Percentiles rank a stretch among this genome's conserved stretches.
These are phyloP conservation scores for Mollisia scopiformis DNA, from an alignment of 2,329 filamentous ascomycete genomes.

Conservation along the genomic window DNA sequence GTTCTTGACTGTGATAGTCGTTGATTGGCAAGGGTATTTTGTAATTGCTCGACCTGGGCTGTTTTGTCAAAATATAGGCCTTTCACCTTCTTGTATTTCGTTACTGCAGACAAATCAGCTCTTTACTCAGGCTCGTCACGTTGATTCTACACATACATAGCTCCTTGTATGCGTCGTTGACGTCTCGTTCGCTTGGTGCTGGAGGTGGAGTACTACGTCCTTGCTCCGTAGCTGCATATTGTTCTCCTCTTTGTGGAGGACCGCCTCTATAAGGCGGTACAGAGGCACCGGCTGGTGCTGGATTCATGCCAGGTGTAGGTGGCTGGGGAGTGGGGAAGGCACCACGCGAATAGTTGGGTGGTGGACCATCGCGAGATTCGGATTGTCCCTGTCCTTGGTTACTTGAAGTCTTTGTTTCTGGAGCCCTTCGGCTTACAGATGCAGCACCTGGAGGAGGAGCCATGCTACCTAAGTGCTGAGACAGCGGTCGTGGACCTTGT, in stretches of 20 bases:
- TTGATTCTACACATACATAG: constrained; percentile 39
- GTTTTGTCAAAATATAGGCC: constrained; percentile 94
- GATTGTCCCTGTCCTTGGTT: constrained; percentile 27
- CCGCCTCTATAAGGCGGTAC: constrained; percentile 37
- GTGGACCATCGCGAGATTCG: constrained; percentile 32
- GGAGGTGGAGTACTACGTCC: constrained; percentile 51
- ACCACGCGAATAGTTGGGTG: constrained; percentile 33
- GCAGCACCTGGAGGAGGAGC: constrained; percentile 28
- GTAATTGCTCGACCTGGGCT: constrained; percentile 87
- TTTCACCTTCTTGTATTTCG: constrained; percentile 98
- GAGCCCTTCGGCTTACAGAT: constrained; percentile 32
- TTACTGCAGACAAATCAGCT: constrained; percentile 56
- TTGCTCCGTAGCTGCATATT: constrained; percentile 38
- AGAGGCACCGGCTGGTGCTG: constrained; percentile 20
- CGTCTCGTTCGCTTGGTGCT: constrained; percentile 31
- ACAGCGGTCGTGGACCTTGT: constrained; percentile 28
- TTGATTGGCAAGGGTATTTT: constrained; percentile 97
- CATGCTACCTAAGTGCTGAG: constrained; percentile 32
- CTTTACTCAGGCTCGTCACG: neutral
- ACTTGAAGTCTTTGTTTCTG: constrained; percentile 32
- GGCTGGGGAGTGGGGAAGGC: constrained; percentile 28
- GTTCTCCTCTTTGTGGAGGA: constrained; percentile 37
- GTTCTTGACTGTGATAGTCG: constrained; percentile 93
- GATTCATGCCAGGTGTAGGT: constrained; percentile 30
- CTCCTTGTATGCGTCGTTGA: constrained; percentile 44